Evolutionary conservation across 768 basidiomycete genomes (phyloP).

Genomic region (Pleurotus giganteus): DNA sequence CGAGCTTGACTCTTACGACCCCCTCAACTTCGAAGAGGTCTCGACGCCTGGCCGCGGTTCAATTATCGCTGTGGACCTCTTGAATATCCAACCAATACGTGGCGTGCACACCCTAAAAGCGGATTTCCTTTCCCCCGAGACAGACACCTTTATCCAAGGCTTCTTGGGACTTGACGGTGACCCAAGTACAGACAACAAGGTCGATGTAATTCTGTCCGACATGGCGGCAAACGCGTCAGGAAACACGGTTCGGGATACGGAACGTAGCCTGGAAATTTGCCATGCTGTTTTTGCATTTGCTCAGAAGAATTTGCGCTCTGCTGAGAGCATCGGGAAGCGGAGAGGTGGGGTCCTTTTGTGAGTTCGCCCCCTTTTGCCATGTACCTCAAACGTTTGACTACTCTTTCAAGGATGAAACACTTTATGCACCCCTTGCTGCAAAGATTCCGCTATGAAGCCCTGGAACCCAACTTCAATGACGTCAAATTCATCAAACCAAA

Average conservation of each 20-base stretch:
- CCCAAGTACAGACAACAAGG: constrained; percentile 34
- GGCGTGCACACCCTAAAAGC: constrained; percentile 74
- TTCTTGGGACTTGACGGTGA: constrained; percentile 2
- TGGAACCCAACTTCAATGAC: constrained; percentile 62
- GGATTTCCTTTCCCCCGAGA: constrained; percentile 64
- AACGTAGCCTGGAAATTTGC: constrained; percentile 71
- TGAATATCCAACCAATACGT: constrained; percentile 67
- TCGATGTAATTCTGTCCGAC: constrained; percentile 84
- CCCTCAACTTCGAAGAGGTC: constrained; percentile 39
- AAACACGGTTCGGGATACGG: constrained; percentile 60
- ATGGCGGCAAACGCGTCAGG: constrained; percentile 89
- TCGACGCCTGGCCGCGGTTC: constrained; percentile 32
- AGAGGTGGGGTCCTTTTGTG: constrained; percentile 60
- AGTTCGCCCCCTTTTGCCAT: constrained; percentile 18
- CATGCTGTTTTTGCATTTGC: constrained; percentile 72
- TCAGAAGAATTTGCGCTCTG: constrained; percentile 46
- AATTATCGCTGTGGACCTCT: constrained; percentile 80
- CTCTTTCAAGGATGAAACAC: constrained; percentile 67
- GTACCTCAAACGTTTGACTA: constrained; percentile 7
- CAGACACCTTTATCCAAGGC: constrained; percentile 17
- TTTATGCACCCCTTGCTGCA: constrained; percentile 74
- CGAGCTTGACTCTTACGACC: constrained; percentile 31
- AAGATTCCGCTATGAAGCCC: constrained; percentile 55
- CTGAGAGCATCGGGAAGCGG: constrained; percentile 37
- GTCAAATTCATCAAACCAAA: constrained; percentile 78